A percentile compares a stretch with the other conserved stretches of the same genome.
Evolutionary conservation across 208 protist genomes (phyloP).

Genomic region (Trypanosoma grayi): DNA sequence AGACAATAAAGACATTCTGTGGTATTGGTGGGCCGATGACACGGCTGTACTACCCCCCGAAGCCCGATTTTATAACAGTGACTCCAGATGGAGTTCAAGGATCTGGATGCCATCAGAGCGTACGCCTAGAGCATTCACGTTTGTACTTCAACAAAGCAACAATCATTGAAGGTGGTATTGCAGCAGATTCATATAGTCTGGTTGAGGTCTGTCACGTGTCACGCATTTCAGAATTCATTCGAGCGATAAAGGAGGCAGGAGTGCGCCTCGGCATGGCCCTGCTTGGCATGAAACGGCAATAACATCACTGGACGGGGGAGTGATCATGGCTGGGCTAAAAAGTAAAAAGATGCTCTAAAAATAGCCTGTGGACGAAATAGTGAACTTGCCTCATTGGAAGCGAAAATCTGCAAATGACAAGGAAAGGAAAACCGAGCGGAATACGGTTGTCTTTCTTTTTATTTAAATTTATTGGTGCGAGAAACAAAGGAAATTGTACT

Average conservation of each 20-base stretch:
- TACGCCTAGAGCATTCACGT: conserved; percentile 16
- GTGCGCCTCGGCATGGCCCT: neutral
- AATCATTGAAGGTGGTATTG: conserved; percentile 18
- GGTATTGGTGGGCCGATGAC: no score
- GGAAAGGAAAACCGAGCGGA: no score
- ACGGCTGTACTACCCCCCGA: no score
- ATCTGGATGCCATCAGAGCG: neutral
- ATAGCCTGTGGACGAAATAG: no score
- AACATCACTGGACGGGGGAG: no score
- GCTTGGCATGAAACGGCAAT: neutral
- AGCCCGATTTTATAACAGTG: no score
- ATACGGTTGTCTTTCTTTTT: neutral
- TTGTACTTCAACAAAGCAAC: conserved; percentile 4
- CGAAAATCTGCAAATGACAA: no score
- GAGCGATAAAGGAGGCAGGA: neutral
- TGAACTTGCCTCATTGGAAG: no score
- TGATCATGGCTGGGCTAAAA: no score
- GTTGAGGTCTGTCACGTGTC: neutral
- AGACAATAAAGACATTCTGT: no score
- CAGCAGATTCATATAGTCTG: conserved; percentile 4
- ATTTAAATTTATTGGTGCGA: neutral
- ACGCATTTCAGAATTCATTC: neutral
- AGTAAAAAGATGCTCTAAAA: no score
- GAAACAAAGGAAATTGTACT: no score
- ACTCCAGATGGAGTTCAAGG: neutral